phyloP scores from a whole-genome alignment of 2,329 filamentous ascomycete genomes.

The Fonsecaea pugnacius region DNA sequence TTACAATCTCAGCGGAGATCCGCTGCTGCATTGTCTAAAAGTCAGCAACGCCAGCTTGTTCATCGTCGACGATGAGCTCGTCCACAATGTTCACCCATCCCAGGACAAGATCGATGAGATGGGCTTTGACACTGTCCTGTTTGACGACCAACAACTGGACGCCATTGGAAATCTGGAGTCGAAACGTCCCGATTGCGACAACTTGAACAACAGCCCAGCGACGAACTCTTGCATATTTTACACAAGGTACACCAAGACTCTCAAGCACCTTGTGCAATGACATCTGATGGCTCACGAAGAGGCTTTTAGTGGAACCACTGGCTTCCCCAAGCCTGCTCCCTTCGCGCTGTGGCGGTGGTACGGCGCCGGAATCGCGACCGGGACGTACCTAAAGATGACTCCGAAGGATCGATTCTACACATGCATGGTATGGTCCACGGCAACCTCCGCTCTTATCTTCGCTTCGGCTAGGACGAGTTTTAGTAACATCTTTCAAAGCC shows the following conservation, averaged over 20 bases:
- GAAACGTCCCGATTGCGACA: not conserved
- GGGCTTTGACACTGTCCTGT: constrained; percentile 56
- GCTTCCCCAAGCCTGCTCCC: not conserved
- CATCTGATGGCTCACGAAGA: not conserved
- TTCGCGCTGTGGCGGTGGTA: not conserved
- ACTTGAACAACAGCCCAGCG: not conserved
- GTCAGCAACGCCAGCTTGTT: constrained; percentile 69
- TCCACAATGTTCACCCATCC: constrained; percentile 50
- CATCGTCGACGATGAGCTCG: constrained; percentile 70
- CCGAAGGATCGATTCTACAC: not conserved
- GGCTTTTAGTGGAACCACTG: not conserved
- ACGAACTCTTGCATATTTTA: not conserved
- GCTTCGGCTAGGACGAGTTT: not conserved
- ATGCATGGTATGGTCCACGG: not conserved
- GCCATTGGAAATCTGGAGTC: not conserved
- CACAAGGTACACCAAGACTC: not conserved
- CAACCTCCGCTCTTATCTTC: not conserved
- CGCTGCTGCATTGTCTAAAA: constrained; percentile 73
- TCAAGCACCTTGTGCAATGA: not conserved
- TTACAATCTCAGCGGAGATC: constrained; percentile 72
- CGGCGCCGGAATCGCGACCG: not conserved
- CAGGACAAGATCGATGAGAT: constrained; percentile 42
- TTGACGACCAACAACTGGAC: constrained; percentile 48
- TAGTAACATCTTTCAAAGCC: not conserved
- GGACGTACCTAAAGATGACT: not conserved